phyloP scores from a whole-genome alignment of 2,329 filamentous ascomycete species.

The Didymella glomerata region DNA sequence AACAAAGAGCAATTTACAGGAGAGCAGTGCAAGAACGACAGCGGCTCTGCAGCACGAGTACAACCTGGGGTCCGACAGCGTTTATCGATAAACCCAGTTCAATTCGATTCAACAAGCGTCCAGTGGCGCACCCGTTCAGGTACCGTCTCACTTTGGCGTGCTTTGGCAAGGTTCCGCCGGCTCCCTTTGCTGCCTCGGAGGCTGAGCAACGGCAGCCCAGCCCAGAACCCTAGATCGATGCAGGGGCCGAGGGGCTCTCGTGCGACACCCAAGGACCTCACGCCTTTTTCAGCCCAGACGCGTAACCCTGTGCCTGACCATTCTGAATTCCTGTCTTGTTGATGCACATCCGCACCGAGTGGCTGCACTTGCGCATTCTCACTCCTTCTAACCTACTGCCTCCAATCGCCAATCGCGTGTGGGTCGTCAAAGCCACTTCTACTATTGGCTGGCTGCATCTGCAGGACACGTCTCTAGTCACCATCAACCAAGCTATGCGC shows the following conservation, averaged over 20 bases:
- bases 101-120: slow-evolving; percentile 15
- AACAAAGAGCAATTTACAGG: no score
- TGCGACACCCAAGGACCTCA: slow-evolving; percentile 3
- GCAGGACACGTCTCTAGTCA: not conserved
- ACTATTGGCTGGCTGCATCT: slow-evolving; percentile 1
- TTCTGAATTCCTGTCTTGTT: slow-evolving; percentile 9
- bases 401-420: no score
- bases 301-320: slow-evolving; percentile 19
- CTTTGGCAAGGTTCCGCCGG: slow-evolving; percentile 6
- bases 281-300: slow-evolving; percentile 8
- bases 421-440: no score
- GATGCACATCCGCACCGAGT: no score
- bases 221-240: slow-evolving; percentile 14
- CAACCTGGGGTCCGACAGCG: not conserved
- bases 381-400: no score
- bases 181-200: slow-evolving; percentile 10
- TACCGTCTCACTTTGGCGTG: slow-evolving; percentile 15
- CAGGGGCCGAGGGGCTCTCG: slow-evolving; percentile 2
- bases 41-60: not conserved
- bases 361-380: no score
- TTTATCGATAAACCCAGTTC: no score
- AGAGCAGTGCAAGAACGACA: not conserved
- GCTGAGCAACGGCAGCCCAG: slow-evolving; percentile 10
- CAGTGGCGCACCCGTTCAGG: slow-evolving; percentile 17
- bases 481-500: not conserved